phyloP scores from a whole-genome alignment of 169 alveolate species.

The Plasmodium blacklocki region DNA sequence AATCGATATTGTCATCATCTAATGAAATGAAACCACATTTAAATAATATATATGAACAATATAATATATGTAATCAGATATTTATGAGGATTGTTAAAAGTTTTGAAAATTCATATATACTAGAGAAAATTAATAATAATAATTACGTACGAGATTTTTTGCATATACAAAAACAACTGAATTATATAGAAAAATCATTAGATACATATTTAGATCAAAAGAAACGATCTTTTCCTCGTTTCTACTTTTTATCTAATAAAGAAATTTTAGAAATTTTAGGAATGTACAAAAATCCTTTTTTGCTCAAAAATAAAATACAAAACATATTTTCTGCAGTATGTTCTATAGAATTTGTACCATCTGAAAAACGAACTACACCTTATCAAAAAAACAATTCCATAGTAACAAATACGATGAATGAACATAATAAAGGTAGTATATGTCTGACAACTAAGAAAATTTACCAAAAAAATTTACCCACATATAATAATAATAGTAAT shows the following conservation, averaged over 20 bases:
- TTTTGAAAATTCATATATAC: slow-evolving; percentile 63
- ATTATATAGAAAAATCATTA: slow-evolving; percentile 93
- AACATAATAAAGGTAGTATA: slow-evolving; percentile 20
- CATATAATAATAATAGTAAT: background rate
- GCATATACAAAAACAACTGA: slow-evolving; percentile 85
- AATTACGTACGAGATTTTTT: slow-evolving; percentile 87
- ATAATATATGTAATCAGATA: slow-evolving; percentile 85
- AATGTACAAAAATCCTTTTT: slow-evolving; percentile 92
- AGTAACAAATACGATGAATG: background rate
- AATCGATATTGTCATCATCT: slow-evolving; percentile 89
- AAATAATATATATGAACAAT: slow-evolving; percentile 85
- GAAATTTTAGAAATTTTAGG: slow-evolving; percentile 95
- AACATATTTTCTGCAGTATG: slow-evolving; percentile 95
- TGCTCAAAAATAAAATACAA: slow-evolving; percentile 93
- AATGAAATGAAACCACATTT: slow-evolving; percentile 62
- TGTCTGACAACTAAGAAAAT: slow-evolving; percentile 3
- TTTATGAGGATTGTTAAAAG: slow-evolving; percentile 80
- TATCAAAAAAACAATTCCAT: slow-evolving; percentile 41
- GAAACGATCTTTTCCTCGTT: slow-evolving; percentile 95
- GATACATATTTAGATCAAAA: slow-evolving; percentile 94
- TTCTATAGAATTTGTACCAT: slow-evolving; percentile 84
- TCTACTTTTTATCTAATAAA: slow-evolving; percentile 95
- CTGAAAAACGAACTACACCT: slow-evolving; percentile 59
- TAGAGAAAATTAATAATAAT: slow-evolving; percentile 86
- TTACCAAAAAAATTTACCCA: slow-evolving; percentile 9